phyloP scores from a whole-genome alignment of 176 grass and related monocot genomes.

The Zoysia pacifica region DNA sequence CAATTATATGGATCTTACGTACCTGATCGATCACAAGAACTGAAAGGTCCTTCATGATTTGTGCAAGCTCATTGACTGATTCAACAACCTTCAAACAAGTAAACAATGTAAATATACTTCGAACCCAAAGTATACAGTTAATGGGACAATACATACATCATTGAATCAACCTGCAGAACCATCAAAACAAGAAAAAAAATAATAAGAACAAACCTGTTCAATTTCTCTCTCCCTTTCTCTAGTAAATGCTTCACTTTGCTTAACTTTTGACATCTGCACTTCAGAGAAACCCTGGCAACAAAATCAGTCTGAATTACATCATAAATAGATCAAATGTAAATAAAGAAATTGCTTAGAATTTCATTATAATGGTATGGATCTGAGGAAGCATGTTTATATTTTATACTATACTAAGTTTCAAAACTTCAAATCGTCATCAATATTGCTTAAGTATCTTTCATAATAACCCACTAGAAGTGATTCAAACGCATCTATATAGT shows the following conservation, averaged over 20 bases:
- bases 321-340: conserved; percentile 12
- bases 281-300: conserved; percentile 91
- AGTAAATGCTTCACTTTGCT: conserved; percentile 89
- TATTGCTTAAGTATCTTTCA: background rate
- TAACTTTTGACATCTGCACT: conserved; percentile 85
- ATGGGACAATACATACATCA: background rate
- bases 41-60: conserved; percentile 99
- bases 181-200: background rate
- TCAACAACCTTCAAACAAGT: conserved; percentile 77
- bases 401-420: background rate
- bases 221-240: conserved; percentile 99
- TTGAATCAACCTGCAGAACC: background rate
- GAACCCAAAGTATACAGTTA: background rate
- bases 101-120: conserved; percentile 9
- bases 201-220: conserved; percentile 57
- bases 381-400: too few species aligned
- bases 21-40: conserved; percentile 98
- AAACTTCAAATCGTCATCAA: background rate
- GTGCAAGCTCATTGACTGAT: conserved; percentile 97
- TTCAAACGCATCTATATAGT: background rate
- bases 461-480: background rate
- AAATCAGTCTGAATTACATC: conserved; percentile 19
- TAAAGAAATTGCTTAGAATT: background rate
- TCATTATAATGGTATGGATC: too few species aligned
- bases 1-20: conserved; percentile 40